phyloP scores from a whole-genome alignment of 1,284 basidiomycete species.

The Papiliotrema terrestris region DNA sequence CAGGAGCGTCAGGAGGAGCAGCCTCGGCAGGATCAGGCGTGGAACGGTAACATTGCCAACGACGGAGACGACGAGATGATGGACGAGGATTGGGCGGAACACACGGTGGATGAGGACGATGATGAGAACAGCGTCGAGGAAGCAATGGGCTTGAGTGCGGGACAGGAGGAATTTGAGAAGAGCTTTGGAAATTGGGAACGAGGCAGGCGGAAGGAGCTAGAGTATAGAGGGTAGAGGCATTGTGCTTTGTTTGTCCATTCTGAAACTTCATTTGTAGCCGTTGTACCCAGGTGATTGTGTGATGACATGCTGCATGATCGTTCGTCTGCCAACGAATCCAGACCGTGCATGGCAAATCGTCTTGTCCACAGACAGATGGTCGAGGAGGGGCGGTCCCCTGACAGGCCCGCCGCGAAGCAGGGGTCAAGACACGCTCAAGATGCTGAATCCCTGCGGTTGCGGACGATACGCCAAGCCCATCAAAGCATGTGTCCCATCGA shows the following conservation, averaged over 20 bases:
- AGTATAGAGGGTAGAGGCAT: not conserved
- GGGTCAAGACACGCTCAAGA: too few relatives aligned
- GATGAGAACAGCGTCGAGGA: constrained; percentile 6
- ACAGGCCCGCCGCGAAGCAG: too few relatives aligned
- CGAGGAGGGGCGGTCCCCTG: too few relatives aligned
- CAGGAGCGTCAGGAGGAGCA: not conserved
- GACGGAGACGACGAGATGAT: constrained; percentile 8
- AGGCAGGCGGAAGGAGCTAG: not conserved
- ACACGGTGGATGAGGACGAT: constrained; percentile 5
- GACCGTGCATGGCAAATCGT: too few relatives aligned
- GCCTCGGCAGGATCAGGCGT: not conserved
- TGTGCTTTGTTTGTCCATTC: not conserved
- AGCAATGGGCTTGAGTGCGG: not conserved
- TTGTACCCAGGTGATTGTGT: not conserved
- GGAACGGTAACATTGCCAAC: not conserved
- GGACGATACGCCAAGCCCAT: too few relatives aligned
- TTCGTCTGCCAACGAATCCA: too few relatives aligned
- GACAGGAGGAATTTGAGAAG: not conserved
- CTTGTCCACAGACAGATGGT: not conserved
- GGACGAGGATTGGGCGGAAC: constrained; percentile 9
- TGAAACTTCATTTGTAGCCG: not conserved
- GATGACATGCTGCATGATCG: not conserved
- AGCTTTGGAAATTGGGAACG: constrained; percentile 1
- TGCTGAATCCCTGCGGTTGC: too few relatives aligned
- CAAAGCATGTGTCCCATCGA: too few relatives aligned